These are phyloP conservation scores for Pachyrhizus erosus DNA, from an alignment of 306 rosid genomes.

Conservation along the genomic window DNA sequence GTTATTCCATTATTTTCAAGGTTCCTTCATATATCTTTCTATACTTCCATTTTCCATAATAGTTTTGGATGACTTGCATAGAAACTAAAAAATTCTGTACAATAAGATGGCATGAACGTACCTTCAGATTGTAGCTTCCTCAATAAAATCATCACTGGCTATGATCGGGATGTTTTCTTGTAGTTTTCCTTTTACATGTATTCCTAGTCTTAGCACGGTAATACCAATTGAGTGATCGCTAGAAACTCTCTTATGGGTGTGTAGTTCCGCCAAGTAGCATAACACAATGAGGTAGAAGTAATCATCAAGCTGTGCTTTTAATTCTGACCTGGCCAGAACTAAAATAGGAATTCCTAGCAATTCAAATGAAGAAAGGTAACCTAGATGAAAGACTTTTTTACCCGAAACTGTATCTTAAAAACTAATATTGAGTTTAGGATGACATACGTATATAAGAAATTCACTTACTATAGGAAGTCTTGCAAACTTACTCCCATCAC, in stretches of 20 bases:
- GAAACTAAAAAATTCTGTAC: background rate
- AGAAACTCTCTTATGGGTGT: background rate
- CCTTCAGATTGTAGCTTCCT: background rate
- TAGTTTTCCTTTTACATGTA: constrained; percentile 1
- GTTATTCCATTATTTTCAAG: background rate
- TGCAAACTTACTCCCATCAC: background rate
- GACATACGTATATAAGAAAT: background rate
- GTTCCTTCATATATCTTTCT: background rate
- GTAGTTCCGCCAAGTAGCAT: background rate
- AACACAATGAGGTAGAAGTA: background rate
- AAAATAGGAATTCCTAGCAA: background rate
- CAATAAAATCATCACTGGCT: background rate
- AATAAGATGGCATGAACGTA: background rate
- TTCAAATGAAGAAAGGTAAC: background rate
- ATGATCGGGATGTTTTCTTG: background rate
- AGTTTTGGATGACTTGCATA: background rate
- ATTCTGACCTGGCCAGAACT: background rate
- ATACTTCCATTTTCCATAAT: background rate
- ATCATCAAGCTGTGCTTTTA: background rate
- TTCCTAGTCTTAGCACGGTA: background rate
- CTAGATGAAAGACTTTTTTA: background rate
- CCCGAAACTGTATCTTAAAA: background rate
- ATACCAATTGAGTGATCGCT: background rate
- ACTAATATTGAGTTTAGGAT: background rate
- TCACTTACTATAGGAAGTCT: background rate